These are phyloP conservation scores for Hevea brasiliensis DNA, from an alignment of 345 rosid genomes.

Conservation along the genomic window DNA sequence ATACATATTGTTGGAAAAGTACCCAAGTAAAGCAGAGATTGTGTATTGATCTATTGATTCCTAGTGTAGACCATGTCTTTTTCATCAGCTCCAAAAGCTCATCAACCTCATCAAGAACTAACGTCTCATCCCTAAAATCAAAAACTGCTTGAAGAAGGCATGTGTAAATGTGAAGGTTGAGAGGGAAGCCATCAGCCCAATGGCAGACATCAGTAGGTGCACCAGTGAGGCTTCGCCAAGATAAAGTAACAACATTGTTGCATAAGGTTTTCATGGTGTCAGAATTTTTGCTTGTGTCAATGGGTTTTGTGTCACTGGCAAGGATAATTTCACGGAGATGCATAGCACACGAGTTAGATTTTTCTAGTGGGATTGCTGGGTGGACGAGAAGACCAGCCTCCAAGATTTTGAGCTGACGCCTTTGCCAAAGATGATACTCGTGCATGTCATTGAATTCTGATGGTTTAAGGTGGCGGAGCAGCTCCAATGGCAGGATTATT, in stretches of 20 bases:
- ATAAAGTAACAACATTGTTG: slow-evolving; percentile 64
- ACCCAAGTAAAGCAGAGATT: slow-evolving; percentile 86
- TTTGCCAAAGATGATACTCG: slow-evolving; percentile 84
- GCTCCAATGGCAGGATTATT: slow-evolving; percentile 81
- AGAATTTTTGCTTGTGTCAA: slow-evolving; percentile 68
- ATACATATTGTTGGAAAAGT: slow-evolving; percentile 73
- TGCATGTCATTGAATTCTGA: slow-evolving; percentile 67
- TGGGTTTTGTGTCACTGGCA: slow-evolving; percentile 42
- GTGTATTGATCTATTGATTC: slow-evolving; percentile 67
- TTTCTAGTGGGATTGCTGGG: slow-evolving; percentile 67
- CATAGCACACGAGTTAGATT: slow-evolving; percentile 51
- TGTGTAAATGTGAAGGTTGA: slow-evolving; percentile 66
- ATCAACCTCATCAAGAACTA: slow-evolving; percentile 86
- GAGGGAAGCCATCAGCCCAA: slow-evolving; percentile 95
- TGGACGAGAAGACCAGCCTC: slow-evolving; percentile 75
- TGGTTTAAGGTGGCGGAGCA: slow-evolving; percentile 76
- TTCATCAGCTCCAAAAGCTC: slow-evolving; percentile 83
- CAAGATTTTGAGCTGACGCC: slow-evolving; percentile 71
- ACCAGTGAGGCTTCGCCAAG: slow-evolving; percentile 67
- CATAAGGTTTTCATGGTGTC: slow-evolving; percentile 66
- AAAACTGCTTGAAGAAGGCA: slow-evolving; percentile 67
- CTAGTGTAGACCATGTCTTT: slow-evolving; percentile 88
- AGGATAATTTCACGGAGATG: slow-evolving; percentile 62
- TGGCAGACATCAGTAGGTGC: slow-evolving; percentile 74
- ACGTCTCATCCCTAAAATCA: slow-evolving; percentile 71